These are phyloP conservation scores for Papiliotrema laurentii DNA, from an alignment of 1,284 basidiomycete genomes.

Conservation along the genomic window DNA sequence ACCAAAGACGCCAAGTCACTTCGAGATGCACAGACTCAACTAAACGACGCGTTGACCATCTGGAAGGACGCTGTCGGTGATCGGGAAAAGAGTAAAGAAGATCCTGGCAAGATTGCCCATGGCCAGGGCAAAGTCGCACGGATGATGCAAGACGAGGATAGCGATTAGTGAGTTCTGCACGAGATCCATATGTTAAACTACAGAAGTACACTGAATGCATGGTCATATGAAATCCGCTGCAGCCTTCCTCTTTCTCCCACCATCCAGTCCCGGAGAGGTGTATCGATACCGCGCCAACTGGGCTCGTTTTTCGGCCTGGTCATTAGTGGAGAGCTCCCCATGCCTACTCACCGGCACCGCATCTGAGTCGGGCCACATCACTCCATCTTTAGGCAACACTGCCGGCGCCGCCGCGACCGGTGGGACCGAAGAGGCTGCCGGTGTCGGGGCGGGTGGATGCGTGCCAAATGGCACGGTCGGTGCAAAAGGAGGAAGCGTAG, in stretches of 20 bases:
- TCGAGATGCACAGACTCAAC: conserved; percentile 15
- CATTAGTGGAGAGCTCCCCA: conserved; percentile 53
- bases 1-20: conserved; percentile 10
- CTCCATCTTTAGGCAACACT: conserved; percentile 41
- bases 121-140: conserved; percentile 26
- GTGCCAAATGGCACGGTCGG: conserved; percentile 27
- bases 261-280: conserved; percentile 42
- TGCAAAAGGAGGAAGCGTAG: too few species aligned
- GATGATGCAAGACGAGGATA: conserved; percentile 11
- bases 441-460: conserved; percentile 1
- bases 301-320: conserved; percentile 63
- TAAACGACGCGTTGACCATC: conserved; percentile 25
- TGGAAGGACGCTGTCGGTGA: conserved; percentile 41
- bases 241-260: conserved; percentile 15
- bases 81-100: conserved; percentile 31
- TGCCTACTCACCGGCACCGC: conserved; percentile 37
- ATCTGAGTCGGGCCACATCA: conserved; percentile 47
- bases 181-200: too few species aligned
- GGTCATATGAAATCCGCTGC: neutral
- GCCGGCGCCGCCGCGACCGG: conserved; percentile 14
- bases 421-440: conserved; percentile 20
- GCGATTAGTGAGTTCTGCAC: too few species aligned
- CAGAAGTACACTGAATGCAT: too few species aligned
- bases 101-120: conserved; percentile 18
- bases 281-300: conserved; percentile 67